Conservation (phyloP, 176 grass and related monocot genomes). For the Raddia distichophylla region DNA sequence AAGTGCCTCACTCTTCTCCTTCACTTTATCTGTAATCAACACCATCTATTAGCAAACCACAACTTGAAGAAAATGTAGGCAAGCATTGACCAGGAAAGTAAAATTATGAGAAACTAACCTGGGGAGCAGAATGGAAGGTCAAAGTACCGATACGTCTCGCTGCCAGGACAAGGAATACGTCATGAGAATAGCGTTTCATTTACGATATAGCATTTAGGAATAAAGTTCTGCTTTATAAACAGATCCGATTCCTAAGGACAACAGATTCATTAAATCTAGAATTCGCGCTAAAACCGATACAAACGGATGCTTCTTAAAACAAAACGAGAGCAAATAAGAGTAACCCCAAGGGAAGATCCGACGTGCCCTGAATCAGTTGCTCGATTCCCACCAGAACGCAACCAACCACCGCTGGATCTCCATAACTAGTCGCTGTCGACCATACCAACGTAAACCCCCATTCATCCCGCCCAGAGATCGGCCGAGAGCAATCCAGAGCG, state of each 20-base stretch:
- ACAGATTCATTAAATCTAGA: not conserved
- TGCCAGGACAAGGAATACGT: conserved; percentile 37
- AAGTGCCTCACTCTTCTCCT: conserved; percentile 84
- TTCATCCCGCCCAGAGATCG: not conserved
- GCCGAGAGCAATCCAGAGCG: not conserved
- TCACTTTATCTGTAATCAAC: conserved; percentile 66
- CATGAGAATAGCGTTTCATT: conserved; percentile 7
- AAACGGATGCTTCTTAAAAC: not conserved
- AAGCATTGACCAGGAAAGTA: not conserved
- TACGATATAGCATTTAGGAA: not conserved
- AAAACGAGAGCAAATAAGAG: not conserved
- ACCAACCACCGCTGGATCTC: conserved; percentile 22
- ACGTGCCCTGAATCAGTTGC: conserved; percentile 5
- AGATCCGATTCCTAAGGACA: conserved; percentile 31
- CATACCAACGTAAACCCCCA: conserved; percentile 3
- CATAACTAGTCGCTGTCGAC: not conserved
- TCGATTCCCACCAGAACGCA: not conserved
- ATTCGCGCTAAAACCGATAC: conserved; percentile 11
- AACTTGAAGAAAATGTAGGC: not conserved
- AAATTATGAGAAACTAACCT: conserved; percentile 47
- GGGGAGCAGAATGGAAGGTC: conserved; percentile 95
- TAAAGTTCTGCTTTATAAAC: not conserved
- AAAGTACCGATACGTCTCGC: conserved; percentile 95
- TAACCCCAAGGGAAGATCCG: not conserved
- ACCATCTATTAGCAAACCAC: conserved; percentile 2